Base-by-base conservation (phyloP, 2,329 filamentous ascomycete genomes). In the Parastagonospora avenae region DNA sequence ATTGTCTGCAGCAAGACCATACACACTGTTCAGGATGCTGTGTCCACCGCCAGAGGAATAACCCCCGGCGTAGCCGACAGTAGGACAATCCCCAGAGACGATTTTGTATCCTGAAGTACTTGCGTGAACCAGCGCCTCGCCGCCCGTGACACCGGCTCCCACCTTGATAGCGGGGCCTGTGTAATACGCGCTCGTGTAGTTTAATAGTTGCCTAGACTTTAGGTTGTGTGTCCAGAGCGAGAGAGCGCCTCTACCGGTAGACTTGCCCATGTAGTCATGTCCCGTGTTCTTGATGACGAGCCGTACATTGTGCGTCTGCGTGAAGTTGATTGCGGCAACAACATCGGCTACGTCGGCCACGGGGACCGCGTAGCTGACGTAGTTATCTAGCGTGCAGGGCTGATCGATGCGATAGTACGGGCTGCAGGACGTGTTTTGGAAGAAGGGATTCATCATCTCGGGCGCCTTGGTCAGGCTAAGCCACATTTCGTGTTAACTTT, bases 1-100 rank as follows among this genome's bases (percentile, higher is more conserved):
- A 39, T 73, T 64, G 39, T 74, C 68, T 30, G 68, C 68, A 40
- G 48, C 67, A 15, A 73, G 54, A 27, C 71, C 71, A 38, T 61
- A 44, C 56, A 62, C 33, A 64, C 41, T 30, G n/a, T 30, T 43
- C 51, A 37, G 44, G 37, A 45, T 31, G 8, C 37, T 47, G 38
- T 72, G 68, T 5, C 71, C 71, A 27, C 66, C 69, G 16, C 68
- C 68, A 42, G 68, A 62, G 0, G 59, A 57, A 42, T 64, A 73
- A 0, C 71, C 71, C 31, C 71, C 70, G 4, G 64, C 68, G 8
- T 71, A 28, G 12, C 68, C 71, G 8, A 73, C 69, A 0, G 70
- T 72, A 2, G 61, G 50, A 30, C 71, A 74, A 9, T 67, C 57
- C 2, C 71, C 71, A 24, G 62, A 62, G 5, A 73, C 55, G 4